A percentile compares a stretch with the other conserved stretches of the same genome.
phyloP scores from a whole-genome alignment of 805 yeast genomes.

The Lipomyces mesembrius region DNA sequence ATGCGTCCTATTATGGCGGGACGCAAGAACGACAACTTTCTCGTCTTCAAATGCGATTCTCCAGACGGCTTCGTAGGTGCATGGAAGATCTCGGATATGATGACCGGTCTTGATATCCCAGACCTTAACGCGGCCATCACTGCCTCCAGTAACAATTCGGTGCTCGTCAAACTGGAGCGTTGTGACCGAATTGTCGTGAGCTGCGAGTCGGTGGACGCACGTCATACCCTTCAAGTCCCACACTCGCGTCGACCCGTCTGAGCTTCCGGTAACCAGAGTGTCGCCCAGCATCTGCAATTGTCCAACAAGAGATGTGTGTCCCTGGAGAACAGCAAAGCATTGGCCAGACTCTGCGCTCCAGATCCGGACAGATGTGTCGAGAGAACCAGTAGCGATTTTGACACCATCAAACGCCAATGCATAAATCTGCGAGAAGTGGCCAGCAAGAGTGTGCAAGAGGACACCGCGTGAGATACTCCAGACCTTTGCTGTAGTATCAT shows the following conservation, averaged over 20 bases:
- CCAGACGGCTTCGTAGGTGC: slow-evolving; percentile 50
- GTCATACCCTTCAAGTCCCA: slow-evolving; percentile 80
- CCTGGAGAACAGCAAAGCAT: slow-evolving; percentile 71
- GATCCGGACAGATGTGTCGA: slow-evolving; percentile 91
- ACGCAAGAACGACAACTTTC: slow-evolving; percentile 48
- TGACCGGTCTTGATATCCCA: slow-evolving; percentile 50
- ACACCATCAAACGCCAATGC: slow-evolving; percentile 94
- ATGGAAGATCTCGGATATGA: slow-evolving; percentile 47
- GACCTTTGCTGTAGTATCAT: slow-evolving; percentile 86
- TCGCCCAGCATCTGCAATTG: slow-evolving; percentile 73
- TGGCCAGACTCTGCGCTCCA: slow-evolving; percentile 93
- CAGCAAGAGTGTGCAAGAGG: slow-evolving; percentile 85
- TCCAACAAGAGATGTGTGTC: slow-evolving; percentile 94
- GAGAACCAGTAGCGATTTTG: slow-evolving; percentile 90
- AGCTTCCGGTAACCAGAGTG: slow-evolving; percentile 81
- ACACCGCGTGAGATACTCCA: slow-evolving; percentile 93
- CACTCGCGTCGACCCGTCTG: slow-evolving; percentile 78
- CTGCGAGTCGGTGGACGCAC: slow-evolving; percentile 68
- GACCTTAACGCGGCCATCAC: slow-evolving; percentile 50
- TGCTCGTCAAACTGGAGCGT: slow-evolving; percentile 49
- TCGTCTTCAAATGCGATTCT: slow-evolving; percentile 49
- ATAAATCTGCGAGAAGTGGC: slow-evolving; percentile 86
- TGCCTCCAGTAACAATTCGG: slow-evolving; percentile 51
- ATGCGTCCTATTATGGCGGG: slow-evolving; percentile 41
- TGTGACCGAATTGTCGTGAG: slow-evolving; percentile 52